Base-by-base conservation (phyloP, 2,329 filamentous ascomycete species). In the Cyphellophora europaea region DNA sequence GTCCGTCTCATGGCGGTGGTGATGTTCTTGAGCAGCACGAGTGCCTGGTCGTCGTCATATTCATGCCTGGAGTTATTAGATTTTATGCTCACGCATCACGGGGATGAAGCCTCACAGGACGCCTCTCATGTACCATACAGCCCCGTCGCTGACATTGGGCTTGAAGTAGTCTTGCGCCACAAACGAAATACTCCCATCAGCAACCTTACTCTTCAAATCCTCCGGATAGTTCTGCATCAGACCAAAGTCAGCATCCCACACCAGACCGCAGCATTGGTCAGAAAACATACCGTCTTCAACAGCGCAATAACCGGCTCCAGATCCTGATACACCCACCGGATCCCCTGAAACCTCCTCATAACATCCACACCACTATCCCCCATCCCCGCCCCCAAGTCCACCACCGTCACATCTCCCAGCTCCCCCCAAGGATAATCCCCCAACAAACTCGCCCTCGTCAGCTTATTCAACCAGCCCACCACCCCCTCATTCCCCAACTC, bases 381-480 rank as follows among this genome's bases (percentile, higher is more conserved):
- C 6, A 31, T 3, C 6, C 35, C 39, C 25, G 29, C 32, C 12
- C 39, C 39, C 11, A 41, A 19, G 13, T 41, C 39, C n/a, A 41
- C 18, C 6, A 41, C 39, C 2, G 27, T 35, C 2, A 28, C 35
- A 5, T 19, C 15, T 8, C 27, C 27, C 3, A 38, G 28, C 11
- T 41, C 39, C 12, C 11, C 27, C 39, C 39, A 41, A 2, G 39
- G 39, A 23, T 38, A 41, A 19, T 41, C 39, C n/a, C 11, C 21
- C 10, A 40, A 33, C 14, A 40, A 27, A 5, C 16, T 15, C 11
- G 8, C 6, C 12, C 37, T 25, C 5, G 37, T 40, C 19, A 36
- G 11, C 35, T 29, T 17, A 36, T 40, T 40, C 8, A 40, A 23
- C 37, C 37, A 40, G 3, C 27, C 27, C 5, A 40, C 33, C 4